Evolutionary conservation across 1,284 basidiomycete genomes (phyloP).

Genomic region (Trichosporon inkin): DNA sequence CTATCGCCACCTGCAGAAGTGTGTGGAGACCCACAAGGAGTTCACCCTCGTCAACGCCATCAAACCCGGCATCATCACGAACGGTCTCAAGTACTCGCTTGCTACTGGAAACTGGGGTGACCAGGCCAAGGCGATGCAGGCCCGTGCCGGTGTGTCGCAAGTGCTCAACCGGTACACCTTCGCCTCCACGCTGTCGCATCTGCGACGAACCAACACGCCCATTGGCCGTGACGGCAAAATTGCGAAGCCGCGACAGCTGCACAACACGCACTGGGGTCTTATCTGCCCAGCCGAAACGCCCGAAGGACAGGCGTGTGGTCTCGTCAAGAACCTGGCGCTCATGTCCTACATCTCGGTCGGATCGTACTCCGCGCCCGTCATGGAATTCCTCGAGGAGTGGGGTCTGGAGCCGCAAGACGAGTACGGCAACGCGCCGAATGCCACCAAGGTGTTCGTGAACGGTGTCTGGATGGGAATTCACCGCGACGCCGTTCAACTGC

Average conservation of each 20-base stretch:
- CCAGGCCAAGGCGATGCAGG: slow-evolving; percentile 96
- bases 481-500: slow-evolving; percentile 85
- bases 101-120: slow-evolving; percentile 99
- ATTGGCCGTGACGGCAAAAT: slow-evolving; percentile 98
- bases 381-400: slow-evolving; percentile 99
- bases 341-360: slow-evolving; percentile 99
- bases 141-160: slow-evolving; percentile 97
- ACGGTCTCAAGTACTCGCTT: slow-evolving; percentile 95
- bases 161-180: slow-evolving; percentile 98
- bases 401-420: slow-evolving; percentile 88
- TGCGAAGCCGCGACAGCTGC: slow-evolving; percentile 96
- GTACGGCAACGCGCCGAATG: slow-evolving; percentile 75
- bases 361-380: slow-evolving; percentile 90
- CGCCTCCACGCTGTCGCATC: slow-evolving; percentile 94
- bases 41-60: slow-evolving; percentile 91
- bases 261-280: slow-evolving; percentile 99
- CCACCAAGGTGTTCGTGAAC: slow-evolving; percentile 98
- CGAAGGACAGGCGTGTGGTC: slow-evolving; percentile 97
- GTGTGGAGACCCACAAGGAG: slow-evolving; percentile 93
- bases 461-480: slow-evolving; percentile 99
- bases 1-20: slow-evolving; percentile 96
- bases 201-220: slow-evolving; percentile 97
- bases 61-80: slow-evolving; percentile 94
- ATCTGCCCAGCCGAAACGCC: slow-evolving; percentile 99
- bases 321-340: slow-evolving; percentile 96